A percentile compares a stretch with the other conserved stretches of the same genome.
phyloP scores from a whole-genome alignment of 257 asterid species.

The Solanum boliviense region DNA sequence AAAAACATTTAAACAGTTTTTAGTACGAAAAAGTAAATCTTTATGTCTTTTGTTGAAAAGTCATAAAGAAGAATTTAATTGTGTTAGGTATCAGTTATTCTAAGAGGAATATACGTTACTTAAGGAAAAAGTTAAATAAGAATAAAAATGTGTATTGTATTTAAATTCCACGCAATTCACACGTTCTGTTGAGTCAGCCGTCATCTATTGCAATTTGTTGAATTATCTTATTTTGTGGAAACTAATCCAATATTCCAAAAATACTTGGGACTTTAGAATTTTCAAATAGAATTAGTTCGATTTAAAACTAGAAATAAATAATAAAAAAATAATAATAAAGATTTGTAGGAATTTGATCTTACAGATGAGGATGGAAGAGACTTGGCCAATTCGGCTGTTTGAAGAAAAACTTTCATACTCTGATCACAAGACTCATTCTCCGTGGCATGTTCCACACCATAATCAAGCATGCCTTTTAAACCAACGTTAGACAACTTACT shows the following conservation, averaged over 20 bases:
- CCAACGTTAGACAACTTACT: slow-evolving; percentile 32
- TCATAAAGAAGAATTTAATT: neutral
- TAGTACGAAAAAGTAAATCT: neutral
- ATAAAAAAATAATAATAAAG: neutral
- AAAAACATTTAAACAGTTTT: neutral
- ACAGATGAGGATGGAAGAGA: slow-evolving; percentile 29
- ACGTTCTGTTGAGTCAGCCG: neutral
- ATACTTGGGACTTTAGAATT: neutral
- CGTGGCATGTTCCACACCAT: slow-evolving; percentile 63
- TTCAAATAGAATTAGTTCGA: neutral
- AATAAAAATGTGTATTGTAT: neutral
- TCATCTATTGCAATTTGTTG: neutral
- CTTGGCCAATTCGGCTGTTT: slow-evolving; percentile 34
- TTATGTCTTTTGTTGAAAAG: neutral
- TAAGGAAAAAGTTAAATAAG: neutral
- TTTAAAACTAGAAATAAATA: neutral
- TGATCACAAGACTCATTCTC: slow-evolving; percentile 50
- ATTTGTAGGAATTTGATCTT: neutral
- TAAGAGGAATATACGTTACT: neutral
- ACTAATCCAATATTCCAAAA: neutral
- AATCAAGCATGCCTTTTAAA: slow-evolving; percentile 66
- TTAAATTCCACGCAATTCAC: neutral
- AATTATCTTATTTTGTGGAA: neutral
- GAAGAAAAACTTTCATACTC: slow-evolving; percentile 32
- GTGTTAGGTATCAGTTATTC: neutral